Percentiles rank a stretch among this genome's conserved stretches.
Conservation (phyloP, 768 basidiomycete species). For the Boletus bicolor region DNA sequence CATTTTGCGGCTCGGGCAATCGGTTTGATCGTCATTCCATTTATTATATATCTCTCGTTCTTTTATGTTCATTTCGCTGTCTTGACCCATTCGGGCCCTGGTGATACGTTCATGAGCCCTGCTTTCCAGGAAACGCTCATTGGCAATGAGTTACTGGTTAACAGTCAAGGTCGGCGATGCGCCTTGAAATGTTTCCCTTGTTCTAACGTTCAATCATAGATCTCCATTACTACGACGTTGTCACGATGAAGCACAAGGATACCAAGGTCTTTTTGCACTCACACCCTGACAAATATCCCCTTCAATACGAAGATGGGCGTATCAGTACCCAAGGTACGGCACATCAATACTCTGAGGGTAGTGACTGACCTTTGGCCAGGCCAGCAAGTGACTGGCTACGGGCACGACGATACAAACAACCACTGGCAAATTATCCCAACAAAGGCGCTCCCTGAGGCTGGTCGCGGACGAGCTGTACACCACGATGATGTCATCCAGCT, state of each 20-base stretch:
- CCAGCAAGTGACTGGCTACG: conserved; percentile 96
- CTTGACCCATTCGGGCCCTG: conserved; percentile 84
- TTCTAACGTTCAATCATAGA: conserved; percentile 48
- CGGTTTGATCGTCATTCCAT: conserved; percentile 85
- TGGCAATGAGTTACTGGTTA: conserved; percentile 89
- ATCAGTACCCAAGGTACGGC: conserved; percentile 82
- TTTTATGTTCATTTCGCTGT: conserved; percentile 95
- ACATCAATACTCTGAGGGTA: not conserved
- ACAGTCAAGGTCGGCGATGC: conserved; percentile 72
- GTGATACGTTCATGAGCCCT: conserved; percentile 96
- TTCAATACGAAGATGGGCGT: conserved; percentile 93
- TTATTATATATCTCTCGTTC: conserved; percentile 88
- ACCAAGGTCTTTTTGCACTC: conserved; percentile 94
- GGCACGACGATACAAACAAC: conserved; percentile 92
- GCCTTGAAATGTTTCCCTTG: not conserved
- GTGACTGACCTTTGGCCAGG: conserved; percentile 41
- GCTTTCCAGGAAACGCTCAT: conserved; percentile 94
- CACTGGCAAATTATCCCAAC: conserved; percentile 95
- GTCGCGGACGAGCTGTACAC: conserved; percentile 88
- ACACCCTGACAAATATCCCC: conserved; percentile 85
- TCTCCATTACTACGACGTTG: conserved; percentile 86
- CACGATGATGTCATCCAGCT: conserved; percentile 88
- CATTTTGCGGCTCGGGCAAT: conserved; percentile 85
- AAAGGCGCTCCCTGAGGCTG: conserved; percentile 89
- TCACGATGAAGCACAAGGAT: conserved; percentile 88